Evolutionary conservation across 768 basidiomycete species (phyloP), one percentile per base, ranked within the genome.

Genomic region (Lentinula detonsa): DNA sequence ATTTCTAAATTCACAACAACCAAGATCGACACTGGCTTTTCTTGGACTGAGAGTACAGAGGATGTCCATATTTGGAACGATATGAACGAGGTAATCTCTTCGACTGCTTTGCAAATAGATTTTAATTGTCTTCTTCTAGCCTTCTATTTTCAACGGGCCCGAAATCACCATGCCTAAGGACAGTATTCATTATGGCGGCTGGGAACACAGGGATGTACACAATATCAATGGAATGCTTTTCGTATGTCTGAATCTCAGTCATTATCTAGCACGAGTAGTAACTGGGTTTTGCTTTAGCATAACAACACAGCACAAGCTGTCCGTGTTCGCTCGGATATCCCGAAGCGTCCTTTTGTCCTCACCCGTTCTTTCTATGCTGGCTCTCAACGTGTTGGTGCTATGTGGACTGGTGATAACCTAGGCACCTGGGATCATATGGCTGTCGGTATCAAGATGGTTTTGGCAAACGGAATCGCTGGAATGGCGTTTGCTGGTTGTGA

Each of bases 391-490:
- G 93, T 91, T 66, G 93, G 95, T 40, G 95, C 97, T 4, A 94
- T 97, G 82, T 99, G 97, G 97, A 98, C 96, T 7, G 97, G 97
- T 16, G 97, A 99, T 74, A 98, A 98, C 72, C 78, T 96, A 31
- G 93, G 96, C 16, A 94, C 92, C 1, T 99, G 97, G 97, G 94
- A 95, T 61, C 97, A 99, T 69, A 95, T 99, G 86, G 85, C 85
- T 9, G 91, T 92, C 16, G 93, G 94, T 13, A 80, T 96, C 62
- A 91, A 95, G 72, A 98, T 99, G 90, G 87, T 95, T 2, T 78
- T 99, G 37, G 81, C 92, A 10, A 90, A 92, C 67, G 86, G 87
- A 45, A 86, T 99, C 49, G 93, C 85, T 7, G 96, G 97, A 21
- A 90, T 98, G 85, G 83, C 87, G 33, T 99, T 95, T 71, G 79